Conservation (phyloP, 176 grass and related monocot genomes). For the Triticum timopheevii region DNA sequence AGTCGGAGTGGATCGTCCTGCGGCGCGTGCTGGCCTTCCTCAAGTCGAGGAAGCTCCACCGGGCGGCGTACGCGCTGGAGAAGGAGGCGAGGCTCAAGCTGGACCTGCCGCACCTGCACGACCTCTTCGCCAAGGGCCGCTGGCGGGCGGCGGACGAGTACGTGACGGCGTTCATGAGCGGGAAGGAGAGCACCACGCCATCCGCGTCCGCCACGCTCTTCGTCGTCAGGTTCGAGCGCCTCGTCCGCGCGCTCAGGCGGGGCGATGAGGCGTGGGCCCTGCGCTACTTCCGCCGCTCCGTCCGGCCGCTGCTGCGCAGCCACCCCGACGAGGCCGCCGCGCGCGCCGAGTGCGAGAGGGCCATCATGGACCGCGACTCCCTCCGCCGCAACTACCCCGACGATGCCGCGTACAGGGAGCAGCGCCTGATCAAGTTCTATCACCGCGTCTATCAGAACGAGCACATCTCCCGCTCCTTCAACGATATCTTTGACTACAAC, state of each 20-base stretch:
- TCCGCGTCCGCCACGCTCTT: neutral
- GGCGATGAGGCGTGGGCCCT: neutral
- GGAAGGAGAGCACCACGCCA: neutral
- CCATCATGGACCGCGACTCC: neutral
- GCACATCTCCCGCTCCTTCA: neutral
- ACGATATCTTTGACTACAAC: neutral
- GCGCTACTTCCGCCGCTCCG: neutral
- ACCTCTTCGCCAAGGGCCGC: neutral
- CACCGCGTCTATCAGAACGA: neutral
- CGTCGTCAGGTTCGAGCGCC: neutral
- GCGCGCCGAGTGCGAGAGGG: neutral
- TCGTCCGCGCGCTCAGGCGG: neutral
- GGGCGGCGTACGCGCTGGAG: conserved; percentile 6
- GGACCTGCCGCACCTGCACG: neutral
- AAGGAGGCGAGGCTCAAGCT: neutral
- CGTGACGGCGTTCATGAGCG: neutral
- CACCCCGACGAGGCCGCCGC: neutral
- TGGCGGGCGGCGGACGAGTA: neutral
- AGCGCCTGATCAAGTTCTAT: neutral
- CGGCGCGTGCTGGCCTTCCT: neutral
- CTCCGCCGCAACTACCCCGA: neutral
- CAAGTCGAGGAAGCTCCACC: conserved; percentile 10
- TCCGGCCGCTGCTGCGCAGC: neutral
- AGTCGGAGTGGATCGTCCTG: neutral
- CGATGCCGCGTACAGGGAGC: neutral